Evolutionary conservation across 805 yeast genomes (phyloP), one percentile per base, ranked within the genome.

Genomic region (Saturnispora galanensis): DNA sequence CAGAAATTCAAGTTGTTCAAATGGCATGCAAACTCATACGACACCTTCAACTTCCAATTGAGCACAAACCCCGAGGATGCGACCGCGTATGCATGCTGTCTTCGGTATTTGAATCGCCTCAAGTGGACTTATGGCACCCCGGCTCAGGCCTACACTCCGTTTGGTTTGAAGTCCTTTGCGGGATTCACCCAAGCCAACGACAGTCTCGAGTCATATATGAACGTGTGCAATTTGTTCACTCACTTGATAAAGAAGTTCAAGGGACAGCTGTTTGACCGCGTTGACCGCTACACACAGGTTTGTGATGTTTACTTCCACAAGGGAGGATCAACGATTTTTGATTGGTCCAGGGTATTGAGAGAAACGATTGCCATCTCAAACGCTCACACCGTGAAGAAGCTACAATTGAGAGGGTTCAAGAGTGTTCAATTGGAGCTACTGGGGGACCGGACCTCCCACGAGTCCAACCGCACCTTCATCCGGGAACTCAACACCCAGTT

Each of bases 151-250:
- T 37, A 21, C 26, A 48, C 48, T 16, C 60, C 58, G 12, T 50
- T 57, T 2, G 69, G 68, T 0, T 42, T 57, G 11, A 16, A 39
- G 3, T 52, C 56, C 3, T 56, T 42, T 47, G 63, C 60, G 2
- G 53, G 56, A 8, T 59, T 66, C 39, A 56, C 63, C 5, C 44
- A 51, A 6, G 40, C 41, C 11, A 52, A 52, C 12, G 52, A 52
- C 7, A 55, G 49, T 43, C 43, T 58, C 12, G 64, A 60, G 40
- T 48, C 55, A 13, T 55, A 61, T 44, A 38, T 58, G 35, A 62
- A 60, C 45, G 59, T 55, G 44, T 54, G 55, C 50, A 62, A 62
- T 47, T 40, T 64, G n/a, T 58, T 50, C 64, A 58, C 47, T 52
- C 57, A 13, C 48, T 64, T 42, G 31, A 64, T 32, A 3, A 41